Percentiles rank a stretch among this genome's conserved stretches.
Evolutionary conservation across 495 filamentous ascomycete genomes (phyloP).

Genomic region (Penicillium ochrochloron): DNA sequence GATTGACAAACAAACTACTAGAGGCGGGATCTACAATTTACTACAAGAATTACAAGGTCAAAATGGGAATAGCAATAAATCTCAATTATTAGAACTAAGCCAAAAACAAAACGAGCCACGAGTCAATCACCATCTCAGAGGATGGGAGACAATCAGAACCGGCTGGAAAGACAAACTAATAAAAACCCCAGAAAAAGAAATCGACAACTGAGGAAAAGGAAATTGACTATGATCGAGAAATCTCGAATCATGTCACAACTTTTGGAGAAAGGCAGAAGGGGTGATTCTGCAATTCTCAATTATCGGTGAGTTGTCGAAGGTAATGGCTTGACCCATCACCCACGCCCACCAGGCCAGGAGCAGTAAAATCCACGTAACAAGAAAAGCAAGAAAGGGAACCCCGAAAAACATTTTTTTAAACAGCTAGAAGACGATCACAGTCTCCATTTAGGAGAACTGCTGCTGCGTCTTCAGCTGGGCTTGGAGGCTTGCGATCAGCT

Average conservation of each 20-base stretch:
- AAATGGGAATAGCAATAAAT: background rate
- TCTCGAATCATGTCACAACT: conserved; percentile 30
- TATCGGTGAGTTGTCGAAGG: conserved; percentile 36
- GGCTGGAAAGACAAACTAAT: conserved; percentile 36
- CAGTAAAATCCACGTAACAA: background rate
- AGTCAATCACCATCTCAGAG: conserved; percentile 51
- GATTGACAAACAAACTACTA: background rate
- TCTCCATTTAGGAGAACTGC: conserved; percentile 23
- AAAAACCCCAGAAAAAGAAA: conserved; percentile 24
- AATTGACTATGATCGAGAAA: conserved; percentile 25
- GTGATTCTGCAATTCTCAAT: conserved; percentile 30
- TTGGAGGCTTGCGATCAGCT: conserved; percentile 59
- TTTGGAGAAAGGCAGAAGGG: conserved; percentile 26
- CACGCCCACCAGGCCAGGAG: conserved; percentile 37
- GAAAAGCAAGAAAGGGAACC: background rate
- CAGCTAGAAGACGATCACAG: conserved; percentile 10
- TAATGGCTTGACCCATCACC: conserved; percentile 37
- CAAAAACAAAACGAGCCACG: conserved; percentile 48
- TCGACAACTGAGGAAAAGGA: conserved; percentile 25
- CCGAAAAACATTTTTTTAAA: background rate
- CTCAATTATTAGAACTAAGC: conserved; percentile 16
- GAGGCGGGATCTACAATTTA: background rate
- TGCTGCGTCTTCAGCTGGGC: conserved; percentile 32
- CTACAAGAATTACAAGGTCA: background rate
- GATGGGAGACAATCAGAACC: conserved; percentile 61